These are phyloP conservation scores for Bathelium albidoporum DNA, from an alignment of 495 filamentous ascomycete species.

Conservation along the genomic window DNA sequence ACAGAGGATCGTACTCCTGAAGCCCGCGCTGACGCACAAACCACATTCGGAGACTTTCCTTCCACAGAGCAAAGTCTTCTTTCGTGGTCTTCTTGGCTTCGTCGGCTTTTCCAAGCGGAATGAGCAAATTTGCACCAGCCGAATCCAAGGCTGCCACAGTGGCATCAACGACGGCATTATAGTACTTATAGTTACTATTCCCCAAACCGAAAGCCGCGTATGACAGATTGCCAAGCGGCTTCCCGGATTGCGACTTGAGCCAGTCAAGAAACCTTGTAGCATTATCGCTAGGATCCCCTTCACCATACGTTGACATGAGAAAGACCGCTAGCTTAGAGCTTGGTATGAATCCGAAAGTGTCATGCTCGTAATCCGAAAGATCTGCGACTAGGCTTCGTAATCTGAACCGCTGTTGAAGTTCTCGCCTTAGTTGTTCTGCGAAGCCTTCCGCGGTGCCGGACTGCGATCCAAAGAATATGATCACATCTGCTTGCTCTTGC, in stretches of 20 bases:
- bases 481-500: slow-evolving; percentile 29
- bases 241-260: slow-evolving; percentile 27
- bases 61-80: slow-evolving; percentile 45
- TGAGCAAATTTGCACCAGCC: slow-evolving; percentile 33
- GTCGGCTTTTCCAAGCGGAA: slow-evolving; percentile 36
- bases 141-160: slow-evolving; percentile 30
- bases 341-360: slow-evolving; percentile 32
- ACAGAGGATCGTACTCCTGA: slow-evolving; percentile 31
- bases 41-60: slow-evolving; percentile 33
- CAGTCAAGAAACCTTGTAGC: slow-evolving; percentile 38
- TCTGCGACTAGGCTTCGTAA: slow-evolving; percentile 38
- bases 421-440: slow-evolving; percentile 37
- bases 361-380: slow-evolving; percentile 41
- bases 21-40: slow-evolving; percentile 32
- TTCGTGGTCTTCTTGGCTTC: slow-evolving; percentile 40
- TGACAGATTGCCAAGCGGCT: slow-evolving; percentile 27
- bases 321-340: slow-evolving; percentile 39
- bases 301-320: slow-evolving; percentile 44
- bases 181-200: slow-evolving; percentile 45
- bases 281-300: slow-evolving; percentile 47
- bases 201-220: slow-evolving; percentile 41
- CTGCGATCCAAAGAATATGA: slow-evolving; percentile 48
- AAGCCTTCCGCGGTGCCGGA: slow-evolving; percentile 45
- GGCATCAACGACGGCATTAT: slow-evolving; percentile 39
- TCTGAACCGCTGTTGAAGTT: slow-evolving; percentile 36